phyloP scores from a whole-genome alignment of 139 green algal genomes.

The Tetraselmis chui region DNA sequence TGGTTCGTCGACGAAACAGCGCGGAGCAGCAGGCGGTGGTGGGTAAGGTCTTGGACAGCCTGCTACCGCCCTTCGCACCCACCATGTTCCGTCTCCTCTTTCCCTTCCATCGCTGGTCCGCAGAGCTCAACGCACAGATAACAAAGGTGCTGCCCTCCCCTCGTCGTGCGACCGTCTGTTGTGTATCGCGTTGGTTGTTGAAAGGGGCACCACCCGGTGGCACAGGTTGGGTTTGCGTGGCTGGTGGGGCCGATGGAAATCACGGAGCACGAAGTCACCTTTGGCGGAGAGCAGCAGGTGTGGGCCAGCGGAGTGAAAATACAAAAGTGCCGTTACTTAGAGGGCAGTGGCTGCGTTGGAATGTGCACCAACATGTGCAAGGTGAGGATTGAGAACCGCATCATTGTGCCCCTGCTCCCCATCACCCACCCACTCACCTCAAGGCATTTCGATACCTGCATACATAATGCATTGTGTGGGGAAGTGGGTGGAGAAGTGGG shows the following conservation, averaged over 20 bases:
- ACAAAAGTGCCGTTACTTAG: constrained; percentile 59
- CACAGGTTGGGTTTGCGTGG: constrained; percentile 40
- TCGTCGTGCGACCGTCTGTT: not conserved
- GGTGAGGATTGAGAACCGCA: not conserved
- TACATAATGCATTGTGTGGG: not conserved
- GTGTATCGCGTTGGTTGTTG: not conserved
- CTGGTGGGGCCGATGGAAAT: constrained; percentile 44
- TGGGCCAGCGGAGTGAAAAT: constrained; percentile 42
- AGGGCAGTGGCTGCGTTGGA: constrained; percentile 43
- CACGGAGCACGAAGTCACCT: constrained; percentile 26
- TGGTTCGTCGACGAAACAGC: too few species aligned
- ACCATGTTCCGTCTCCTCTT: too few species aligned
- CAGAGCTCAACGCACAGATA: not conserved
- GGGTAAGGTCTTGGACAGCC: too few species aligned
- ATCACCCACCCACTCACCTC: not conserved
- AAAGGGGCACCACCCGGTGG: not conserved
- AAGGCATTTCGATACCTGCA: not conserved
- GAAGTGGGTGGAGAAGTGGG: too few species aligned
- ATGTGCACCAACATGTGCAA: constrained; percentile 56
- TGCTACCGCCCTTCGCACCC: too few species aligned
- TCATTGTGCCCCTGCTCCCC: too few species aligned
- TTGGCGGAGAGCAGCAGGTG: constrained; percentile 18
- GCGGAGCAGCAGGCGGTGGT: too few species aligned
- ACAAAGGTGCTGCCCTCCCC: not conserved
- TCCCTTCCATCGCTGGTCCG: too few species aligned